Evolutionary conservation across 1,139 yeast species (phyloP).

Genomic region (Protomyces arabidopsidicola): DNA sequence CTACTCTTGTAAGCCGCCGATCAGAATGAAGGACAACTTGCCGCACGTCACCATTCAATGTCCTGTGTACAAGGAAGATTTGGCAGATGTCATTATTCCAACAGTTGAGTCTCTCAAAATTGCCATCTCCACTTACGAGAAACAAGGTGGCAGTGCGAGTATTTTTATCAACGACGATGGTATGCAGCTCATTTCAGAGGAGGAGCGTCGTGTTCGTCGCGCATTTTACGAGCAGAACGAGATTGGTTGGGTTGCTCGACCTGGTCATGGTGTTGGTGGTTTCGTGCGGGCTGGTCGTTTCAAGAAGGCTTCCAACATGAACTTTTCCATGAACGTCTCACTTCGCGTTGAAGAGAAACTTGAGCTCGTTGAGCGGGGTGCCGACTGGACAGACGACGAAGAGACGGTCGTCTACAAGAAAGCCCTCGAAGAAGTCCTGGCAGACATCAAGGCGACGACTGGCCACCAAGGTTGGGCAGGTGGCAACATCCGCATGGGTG

Average conservation of each 20-base stretch:
- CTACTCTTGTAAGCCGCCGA: conserved; percentile 28
- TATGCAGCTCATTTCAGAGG: conserved; percentile 31
- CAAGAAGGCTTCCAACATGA: conserved; percentile 28
- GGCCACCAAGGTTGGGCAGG: conserved; percentile 31
- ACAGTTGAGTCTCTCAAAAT: conserved; percentile 31
- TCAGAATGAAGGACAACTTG: conserved; percentile 25
- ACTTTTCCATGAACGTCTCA: conserved; percentile 29
- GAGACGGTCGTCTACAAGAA: conserved; percentile 28
- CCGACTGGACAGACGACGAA: conserved; percentile 29
- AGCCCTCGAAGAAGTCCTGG: conserved; percentile 28
- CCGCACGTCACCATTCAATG: conserved; percentile 31
- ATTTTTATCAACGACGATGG: conserved; percentile 33
- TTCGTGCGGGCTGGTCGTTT: conserved; percentile 27
- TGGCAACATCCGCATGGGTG: conserved; percentile 33
- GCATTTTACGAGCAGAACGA: conserved; percentile 30
- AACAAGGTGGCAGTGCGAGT: conserved; percentile 32
- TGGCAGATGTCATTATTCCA: conserved; percentile 32
- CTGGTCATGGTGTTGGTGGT: conserved; percentile 31
- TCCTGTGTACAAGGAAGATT: conserved; percentile 30
- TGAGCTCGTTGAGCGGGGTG: conserved; percentile 29
- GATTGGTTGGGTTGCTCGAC: conserved; percentile 32
- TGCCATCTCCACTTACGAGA: conserved; percentile 33
- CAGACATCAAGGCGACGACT: conserved; percentile 20
- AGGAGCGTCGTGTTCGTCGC: conserved; percentile 27
- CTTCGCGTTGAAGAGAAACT: conserved; percentile 30